Percentiles rank a stretch among this genome's conserved stretches.
Evolutionary conservation across 2,329 filamentous ascomycete genomes (phyloP).

Genomic region (Phaeosphaeriaceae sp.): DNA sequence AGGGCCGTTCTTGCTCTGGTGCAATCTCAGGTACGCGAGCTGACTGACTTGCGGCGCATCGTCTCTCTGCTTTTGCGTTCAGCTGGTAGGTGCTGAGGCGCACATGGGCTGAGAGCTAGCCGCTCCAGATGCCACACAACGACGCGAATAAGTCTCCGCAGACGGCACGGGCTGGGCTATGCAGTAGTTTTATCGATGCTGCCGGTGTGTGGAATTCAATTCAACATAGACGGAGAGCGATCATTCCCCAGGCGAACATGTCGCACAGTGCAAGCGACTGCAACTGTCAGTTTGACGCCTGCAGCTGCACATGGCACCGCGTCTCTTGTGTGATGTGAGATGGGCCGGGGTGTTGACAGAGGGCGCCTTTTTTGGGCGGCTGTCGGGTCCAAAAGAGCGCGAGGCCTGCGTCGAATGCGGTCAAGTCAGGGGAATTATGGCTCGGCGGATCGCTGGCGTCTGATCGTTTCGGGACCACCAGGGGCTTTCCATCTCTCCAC

Average conservation of each 20-base stretch:
- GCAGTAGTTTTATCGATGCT: neutral
- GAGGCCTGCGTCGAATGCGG: slow-evolving; percentile 15
- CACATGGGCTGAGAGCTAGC: slow-evolving; percentile 14
- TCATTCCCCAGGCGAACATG: neutral
- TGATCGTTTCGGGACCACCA: slow-evolving; percentile 28
- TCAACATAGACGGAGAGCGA: neutral
- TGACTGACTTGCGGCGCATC: neutral
- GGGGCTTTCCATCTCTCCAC: slow-evolving; percentile 25
- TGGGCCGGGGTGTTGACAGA: neutral
- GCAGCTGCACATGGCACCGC: neutral
- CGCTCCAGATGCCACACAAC: slow-evolving; percentile 6
- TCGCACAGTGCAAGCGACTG: neutral
- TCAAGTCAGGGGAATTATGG: slow-evolving; percentile 34
- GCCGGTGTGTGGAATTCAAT: neutral
- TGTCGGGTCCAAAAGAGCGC: slow-evolving; percentile 9
- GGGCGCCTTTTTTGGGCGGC: slow-evolving; percentile 1
- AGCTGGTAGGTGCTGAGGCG: slow-evolving; percentile 19
- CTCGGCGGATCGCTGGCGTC: slow-evolving; percentile 24
- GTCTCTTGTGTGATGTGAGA: slow-evolving; percentile 6
- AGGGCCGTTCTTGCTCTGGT: neutral
- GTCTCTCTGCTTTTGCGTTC: slow-evolving; percentile 8
- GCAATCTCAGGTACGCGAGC: neutral
- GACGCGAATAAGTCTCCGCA: neutral
- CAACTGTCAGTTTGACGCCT: neutral
- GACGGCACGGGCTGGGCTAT: neutral